phyloP scores from a whole-genome alignment of 2,329 filamentous ascomycete genomes.

The Pestalotiopsis sp. region DNA sequence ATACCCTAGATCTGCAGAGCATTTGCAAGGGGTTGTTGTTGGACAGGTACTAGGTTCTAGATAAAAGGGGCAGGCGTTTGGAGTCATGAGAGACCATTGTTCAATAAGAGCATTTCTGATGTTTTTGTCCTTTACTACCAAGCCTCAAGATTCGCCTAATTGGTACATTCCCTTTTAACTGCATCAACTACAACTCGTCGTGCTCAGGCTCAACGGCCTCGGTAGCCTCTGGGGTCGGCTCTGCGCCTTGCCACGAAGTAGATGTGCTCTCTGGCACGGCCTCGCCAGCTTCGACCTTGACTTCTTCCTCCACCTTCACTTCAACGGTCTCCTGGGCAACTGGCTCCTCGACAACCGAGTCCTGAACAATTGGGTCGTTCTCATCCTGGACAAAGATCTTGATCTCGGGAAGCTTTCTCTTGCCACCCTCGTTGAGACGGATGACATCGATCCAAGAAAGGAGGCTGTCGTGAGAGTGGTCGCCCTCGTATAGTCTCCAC shows the following conservation, averaged over 20 bases:
- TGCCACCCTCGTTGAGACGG: slow-evolving; percentile 82
- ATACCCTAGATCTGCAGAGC: slow-evolving; percentile 1
- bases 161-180: slow-evolving; percentile 6
- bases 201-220: slow-evolving; percentile 39
- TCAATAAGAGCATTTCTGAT: slow-evolving; percentile 2
- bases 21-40: slow-evolving; percentile 15
- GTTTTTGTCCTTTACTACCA: slow-evolving; percentile 16
- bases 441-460: slow-evolving; percentile 92
- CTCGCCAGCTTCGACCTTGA: slow-evolving; percentile 27
- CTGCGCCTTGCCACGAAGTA: slow-evolving; percentile 32
- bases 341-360: slow-evolving; percentile 43
- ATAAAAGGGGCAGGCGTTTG: slow-evolving; percentile 3
- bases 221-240: slow-evolving; percentile 37
- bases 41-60: background rate
- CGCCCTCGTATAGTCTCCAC: slow-evolving; percentile 75
- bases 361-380: slow-evolving; percentile 41
- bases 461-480: slow-evolving; percentile 63
- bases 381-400: slow-evolving; percentile 49
- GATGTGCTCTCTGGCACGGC: slow-evolving; percentile 26
- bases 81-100: background rate
- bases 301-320: slow-evolving; percentile 36
- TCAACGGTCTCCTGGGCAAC: slow-evolving; percentile 46
- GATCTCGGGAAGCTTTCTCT: slow-evolving; percentile 71
- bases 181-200: slow-evolving; percentile 49
- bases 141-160: background rate